These are phyloP conservation scores for Arthrobotrys sphaeroides DNA, from an alignment of 2,329 filamentous ascomycete species.

Conservation along the genomic window DNA sequence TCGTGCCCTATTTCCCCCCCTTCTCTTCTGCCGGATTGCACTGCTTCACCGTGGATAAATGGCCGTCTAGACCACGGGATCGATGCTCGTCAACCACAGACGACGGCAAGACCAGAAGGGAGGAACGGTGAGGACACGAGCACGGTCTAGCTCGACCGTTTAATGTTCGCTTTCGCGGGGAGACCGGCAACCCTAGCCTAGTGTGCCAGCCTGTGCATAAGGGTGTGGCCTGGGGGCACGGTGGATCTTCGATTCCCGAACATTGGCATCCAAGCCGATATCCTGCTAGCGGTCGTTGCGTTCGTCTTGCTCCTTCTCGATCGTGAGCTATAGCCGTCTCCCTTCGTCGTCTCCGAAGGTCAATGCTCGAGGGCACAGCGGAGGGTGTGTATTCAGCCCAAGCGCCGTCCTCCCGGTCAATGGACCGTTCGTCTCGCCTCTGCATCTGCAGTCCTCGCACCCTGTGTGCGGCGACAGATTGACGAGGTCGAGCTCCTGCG, in stretches of 20 bases:
- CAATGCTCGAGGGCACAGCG: too few relatives aligned
- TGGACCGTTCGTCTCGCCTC: too few relatives aligned
- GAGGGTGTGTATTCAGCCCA: too few relatives aligned
- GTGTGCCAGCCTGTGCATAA: neutral
- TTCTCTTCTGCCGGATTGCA: neutral
- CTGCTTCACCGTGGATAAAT: slow-evolving; percentile 17
- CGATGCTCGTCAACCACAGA: neutral
- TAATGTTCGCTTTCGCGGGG: slow-evolving; percentile 33
- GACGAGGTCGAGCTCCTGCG: slow-evolving; percentile 23
- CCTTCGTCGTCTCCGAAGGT: neutral
- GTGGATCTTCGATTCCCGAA: slow-evolving; percentile 37
- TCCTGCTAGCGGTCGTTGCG: neutral
- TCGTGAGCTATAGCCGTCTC: neutral
- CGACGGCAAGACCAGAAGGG: neutral
- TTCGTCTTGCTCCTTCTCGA: neutral
- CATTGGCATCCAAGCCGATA: slow-evolving; percentile 29
- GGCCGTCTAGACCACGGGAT: neutral
- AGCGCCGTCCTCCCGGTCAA: too few relatives aligned
- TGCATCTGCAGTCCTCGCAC: too few relatives aligned
- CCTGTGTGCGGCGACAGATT: slow-evolving; percentile 11
- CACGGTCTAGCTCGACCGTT: slow-evolving; percentile 22
- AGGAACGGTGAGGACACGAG: slow-evolving; percentile 3
- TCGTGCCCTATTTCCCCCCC: too few relatives aligned
- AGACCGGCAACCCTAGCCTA: slow-evolving; percentile 35
- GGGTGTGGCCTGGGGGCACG: neutral